These are phyloP conservation scores for Dactylellina drechsleri DNA, from an alignment of 2,329 filamentous ascomycete species.

Conservation along the genomic window DNA sequence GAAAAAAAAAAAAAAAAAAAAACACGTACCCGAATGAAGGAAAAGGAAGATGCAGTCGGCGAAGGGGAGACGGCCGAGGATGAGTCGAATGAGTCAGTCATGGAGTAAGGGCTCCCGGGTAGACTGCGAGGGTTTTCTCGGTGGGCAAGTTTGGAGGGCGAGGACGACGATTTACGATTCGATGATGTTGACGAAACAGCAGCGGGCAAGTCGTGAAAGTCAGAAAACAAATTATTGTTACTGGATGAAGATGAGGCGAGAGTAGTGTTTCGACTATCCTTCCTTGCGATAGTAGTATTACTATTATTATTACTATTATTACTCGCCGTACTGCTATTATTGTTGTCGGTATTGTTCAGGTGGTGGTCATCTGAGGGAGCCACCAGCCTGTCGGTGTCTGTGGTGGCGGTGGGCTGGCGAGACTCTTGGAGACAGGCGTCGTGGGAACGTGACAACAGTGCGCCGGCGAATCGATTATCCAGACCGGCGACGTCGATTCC, in stretches of 20 bases:
- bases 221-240: constrained; percentile 31
- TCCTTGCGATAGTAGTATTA: constrained; percentile 2
- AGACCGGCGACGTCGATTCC: constrained; percentile 44
- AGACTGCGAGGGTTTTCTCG: constrained; percentile 36
- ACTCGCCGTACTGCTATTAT: too few relatives aligned
- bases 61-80: constrained; percentile 59
- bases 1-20: not conserved
- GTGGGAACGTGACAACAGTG: constrained; percentile 42
- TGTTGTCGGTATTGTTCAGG: constrained; percentile 3
- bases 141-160: constrained; percentile 30
- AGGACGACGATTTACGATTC: constrained; percentile 24
- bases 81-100: constrained; percentile 55
- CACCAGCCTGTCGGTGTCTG: not conserved
- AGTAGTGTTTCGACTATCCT: constrained; percentile 39
- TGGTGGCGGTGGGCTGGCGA: constrained; percentile 9
- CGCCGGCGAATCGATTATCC: constrained; percentile 39
- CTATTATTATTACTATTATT: too few relatives aligned
- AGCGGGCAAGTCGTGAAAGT: constrained; percentile 26
- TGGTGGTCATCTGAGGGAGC: constrained; percentile 41
- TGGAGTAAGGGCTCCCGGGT: constrained; percentile 49
- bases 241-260: constrained; percentile 8
- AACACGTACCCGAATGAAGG: constrained; percentile 50
- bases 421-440: constrained; percentile 46
- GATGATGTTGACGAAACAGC: constrained; percentile 34
- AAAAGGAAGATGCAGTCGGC: constrained; percentile 59